Evolutionary conservation across 2,329 filamentous ascomycete genomes (phyloP), one percentile per base, ranked within the genome.

Genomic region (Paradendryphiella salina): DNA sequence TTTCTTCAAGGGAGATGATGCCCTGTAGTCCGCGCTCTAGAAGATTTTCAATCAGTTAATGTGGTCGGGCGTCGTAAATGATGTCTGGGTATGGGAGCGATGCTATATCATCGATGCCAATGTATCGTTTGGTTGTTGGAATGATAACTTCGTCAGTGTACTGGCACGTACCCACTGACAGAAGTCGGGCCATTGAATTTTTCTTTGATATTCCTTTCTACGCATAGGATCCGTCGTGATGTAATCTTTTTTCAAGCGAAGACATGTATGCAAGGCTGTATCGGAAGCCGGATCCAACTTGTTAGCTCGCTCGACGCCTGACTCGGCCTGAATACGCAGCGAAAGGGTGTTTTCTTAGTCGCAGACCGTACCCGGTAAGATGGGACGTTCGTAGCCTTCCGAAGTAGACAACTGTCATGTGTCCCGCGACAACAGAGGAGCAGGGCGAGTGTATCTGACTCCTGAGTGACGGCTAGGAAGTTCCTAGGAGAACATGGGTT

Each of bases 91-190:
- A 31, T 28, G 39, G 33, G 39, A 49, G 17, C 9, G 28, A 5
- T 31, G 28, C 33, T 46, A 42, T 18, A 41, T 50, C 17, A 17
- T 53, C 13, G 36, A 44, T 4, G 35, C 40, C 3, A 23, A 49
- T 42, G 32, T 9, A 14, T 13, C 15, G 2, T 13, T 7, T 21
- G 15, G 33, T 14, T 46, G 42, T 15, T 11, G 37, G 23, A n/a
- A 14, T 4, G 42, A 46, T 28, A 1, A 1, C 13, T n/a, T n/a
- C n/a, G n/a, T n/a, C n/a, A n/a, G n/a, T n/a, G n/a, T n/a, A n/a
- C n/a, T n/a, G n/a, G n/a, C n/a, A n/a, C n/a, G n/a, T n/a, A n/a
- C 4, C 21, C 21, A 23, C 3, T 23, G 21, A 23, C 8, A 23
- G 21, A 23, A 23, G 21, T 23, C 5, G 21, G 8, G 21, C 21